phyloP scores from a whole-genome alignment of 2,329 filamentous ascomycete genomes.

The Phaeophleospora eucalypticola region DNA sequence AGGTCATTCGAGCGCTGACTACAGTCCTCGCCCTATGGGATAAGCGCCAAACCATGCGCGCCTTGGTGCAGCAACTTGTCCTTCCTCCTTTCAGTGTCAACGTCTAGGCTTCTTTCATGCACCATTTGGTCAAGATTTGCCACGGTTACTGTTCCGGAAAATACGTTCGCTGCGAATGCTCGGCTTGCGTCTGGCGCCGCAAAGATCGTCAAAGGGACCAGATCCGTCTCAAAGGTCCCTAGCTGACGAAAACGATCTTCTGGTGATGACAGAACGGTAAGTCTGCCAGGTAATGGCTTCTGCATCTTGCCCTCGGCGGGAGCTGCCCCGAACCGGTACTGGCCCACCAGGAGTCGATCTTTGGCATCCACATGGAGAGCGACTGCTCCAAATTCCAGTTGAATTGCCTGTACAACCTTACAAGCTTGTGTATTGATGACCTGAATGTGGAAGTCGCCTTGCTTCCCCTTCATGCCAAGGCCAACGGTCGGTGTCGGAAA shows the following conservation, averaged over 20 bases:
- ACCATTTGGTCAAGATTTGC: slow-evolving; percentile 4
- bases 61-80: slow-evolving; percentile 14
- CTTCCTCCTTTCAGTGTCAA: slow-evolving; percentile 6
- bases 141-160: slow-evolving; percentile 8
- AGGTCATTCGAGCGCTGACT: too few species aligned
- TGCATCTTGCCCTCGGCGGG: background rate
- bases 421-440: slow-evolving; percentile 2
- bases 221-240: slow-evolving; percentile 5
- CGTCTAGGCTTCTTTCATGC: slow-evolving; percentile 5
- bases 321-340: background rate
- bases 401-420: background rate
- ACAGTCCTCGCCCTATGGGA: background rate
- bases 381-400: slow-evolving; percentile 1
- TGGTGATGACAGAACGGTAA: background rate
- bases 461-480: background rate
- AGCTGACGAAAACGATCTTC: slow-evolving; percentile 4
- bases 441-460: background rate
- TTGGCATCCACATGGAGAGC: slow-evolving; percentile 1
- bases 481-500: slow-evolving; percentile 1
- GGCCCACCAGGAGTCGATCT: slow-evolving; percentile 1
- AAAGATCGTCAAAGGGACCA: slow-evolving; percentile 8
- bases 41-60: slow-evolving; percentile 10
- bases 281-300: background rate
- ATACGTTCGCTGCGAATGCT: slow-evolving; percentile 10
- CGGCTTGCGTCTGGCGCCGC: slow-evolving; percentile 4